A percentile compares a stretch with the other conserved stretches of the same genome.
phyloP scores from a whole-genome alignment of 164 flowering plant species.

The Taxillus chinensis region DNA sequence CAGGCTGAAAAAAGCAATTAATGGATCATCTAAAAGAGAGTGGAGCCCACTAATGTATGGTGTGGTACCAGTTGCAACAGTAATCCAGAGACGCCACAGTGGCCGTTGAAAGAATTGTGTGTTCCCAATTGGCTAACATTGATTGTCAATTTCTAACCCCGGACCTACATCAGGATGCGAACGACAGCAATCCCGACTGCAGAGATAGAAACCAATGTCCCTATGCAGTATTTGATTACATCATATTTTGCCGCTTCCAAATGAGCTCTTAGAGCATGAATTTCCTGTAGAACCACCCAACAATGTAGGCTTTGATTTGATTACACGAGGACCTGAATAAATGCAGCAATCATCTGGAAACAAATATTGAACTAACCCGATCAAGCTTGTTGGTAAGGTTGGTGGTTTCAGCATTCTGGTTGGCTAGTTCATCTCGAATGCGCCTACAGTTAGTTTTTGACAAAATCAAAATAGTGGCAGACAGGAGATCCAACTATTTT shows the following conservation, averaged over 20 bases:
- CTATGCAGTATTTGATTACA: constrained; percentile 65
- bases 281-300: constrained; percentile 33
- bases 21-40: too few relatives aligned
- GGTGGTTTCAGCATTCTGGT: constrained; percentile 50
- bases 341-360: not conserved
- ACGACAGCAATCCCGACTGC: constrained; percentile 54
- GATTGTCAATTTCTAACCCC: not conserved
- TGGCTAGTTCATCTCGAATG: constrained; percentile 48
- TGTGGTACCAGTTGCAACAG: too few relatives aligned
- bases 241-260: constrained; percentile 64
- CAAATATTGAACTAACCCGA: constrained; percentile 24
- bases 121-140: not conserved
- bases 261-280: constrained; percentile 48
- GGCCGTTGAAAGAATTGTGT: too few relatives aligned
- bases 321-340: not conserved
- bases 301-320: not conserved
- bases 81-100: too few relatives aligned
- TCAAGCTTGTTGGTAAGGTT: constrained; percentile 55
- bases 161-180: constrained; percentile 26
- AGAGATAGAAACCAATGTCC: constrained; percentile 53
- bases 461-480: not conserved
- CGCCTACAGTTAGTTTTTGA: constrained; percentile 28
- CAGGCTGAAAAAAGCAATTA: too few relatives aligned
- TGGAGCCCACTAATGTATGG: too few relatives aligned
- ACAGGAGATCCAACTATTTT: not conserved